These are phyloP conservation scores for Leccinellum rugosiceps DNA, from an alignment of 768 basidiomycete species.

Conservation along the genomic window DNA sequence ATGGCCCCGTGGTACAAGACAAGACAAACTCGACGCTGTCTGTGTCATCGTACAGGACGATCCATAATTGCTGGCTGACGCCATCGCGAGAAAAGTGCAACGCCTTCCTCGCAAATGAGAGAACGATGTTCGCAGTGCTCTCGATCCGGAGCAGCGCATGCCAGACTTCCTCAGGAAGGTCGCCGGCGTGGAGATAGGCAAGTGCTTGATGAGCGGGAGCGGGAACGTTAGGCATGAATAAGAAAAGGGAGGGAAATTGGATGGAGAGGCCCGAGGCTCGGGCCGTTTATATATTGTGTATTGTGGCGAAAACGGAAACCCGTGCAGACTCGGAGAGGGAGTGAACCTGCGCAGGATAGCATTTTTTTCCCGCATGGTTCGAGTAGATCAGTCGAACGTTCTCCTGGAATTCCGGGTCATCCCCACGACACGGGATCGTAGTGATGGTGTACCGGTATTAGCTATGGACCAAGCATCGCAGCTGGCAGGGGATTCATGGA, in stretches of 20 bases:
- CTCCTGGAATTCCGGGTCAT: too few relatives aligned
- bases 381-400: conserved; percentile 4
- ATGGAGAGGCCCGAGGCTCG: conserved; percentile 1
- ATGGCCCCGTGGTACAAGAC: conserved; percentile 50
- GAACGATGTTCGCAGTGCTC: conserved; percentile 33
- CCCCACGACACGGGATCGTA: background rate
- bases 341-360: background rate
- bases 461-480: background rate
- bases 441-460: background rate
- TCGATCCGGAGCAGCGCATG: conserved; percentile 28
- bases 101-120: conserved; percentile 25
- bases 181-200: conserved; percentile 1
- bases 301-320: background rate
- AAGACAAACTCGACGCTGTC: conserved; percentile 39
- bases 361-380: background rate
- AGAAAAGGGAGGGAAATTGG: conserved; percentile 3
- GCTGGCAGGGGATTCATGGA: background rate
- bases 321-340: background rate
- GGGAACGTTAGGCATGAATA: conserved; percentile 23
- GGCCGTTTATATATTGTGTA: conserved; percentile 5
- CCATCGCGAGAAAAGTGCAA: background rate
- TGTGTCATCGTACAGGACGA: conserved; percentile 24
- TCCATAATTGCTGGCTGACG: conserved; percentile 26
- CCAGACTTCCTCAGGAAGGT: conserved; percentile 30
- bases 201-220: conserved; percentile 8